Percentiles rank a stretch among this genome's conserved stretches.
Evolutionary conservation across 2,329 filamentous ascomycete species (phyloP).

Genomic region (Clathrospora elynae): DNA sequence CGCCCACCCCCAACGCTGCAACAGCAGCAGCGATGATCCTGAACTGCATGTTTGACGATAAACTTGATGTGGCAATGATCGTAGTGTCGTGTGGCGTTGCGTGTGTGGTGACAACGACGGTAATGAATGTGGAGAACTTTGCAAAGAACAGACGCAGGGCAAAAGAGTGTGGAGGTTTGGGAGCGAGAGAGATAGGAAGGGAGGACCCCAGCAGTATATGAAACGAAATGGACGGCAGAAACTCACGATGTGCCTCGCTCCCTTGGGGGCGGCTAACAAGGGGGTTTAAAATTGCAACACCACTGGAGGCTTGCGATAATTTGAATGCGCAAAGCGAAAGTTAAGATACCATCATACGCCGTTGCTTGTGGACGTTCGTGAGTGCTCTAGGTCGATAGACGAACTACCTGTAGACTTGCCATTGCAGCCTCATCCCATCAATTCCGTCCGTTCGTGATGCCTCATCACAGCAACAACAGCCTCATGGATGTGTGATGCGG

Average conservation of each 20-base stretch:
- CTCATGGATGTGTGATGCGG: slow-evolving; percentile 7
- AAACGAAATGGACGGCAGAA: slow-evolving; percentile 22
- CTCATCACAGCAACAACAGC: slow-evolving; percentile 4
- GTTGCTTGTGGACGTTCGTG: too few species aligned
- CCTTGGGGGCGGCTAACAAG: slow-evolving; percentile 27
- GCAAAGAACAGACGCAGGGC: slow-evolving; percentile 18
- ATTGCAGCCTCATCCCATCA: too few species aligned
- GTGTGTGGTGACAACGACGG: slow-evolving; percentile 8
- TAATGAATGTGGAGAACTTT: slow-evolving; percentile 35
- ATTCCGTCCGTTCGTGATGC: too few species aligned
- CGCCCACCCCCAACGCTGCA: slow-evolving; percentile 33
- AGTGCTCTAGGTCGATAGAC: too few species aligned
- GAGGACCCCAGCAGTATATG: slow-evolving; percentile 33
- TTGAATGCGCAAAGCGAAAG: neutral
- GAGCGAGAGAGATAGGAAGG: slow-evolving; percentile 19
- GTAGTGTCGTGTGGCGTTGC: slow-evolving; percentile 8
- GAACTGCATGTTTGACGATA: slow-evolving; percentile 37
- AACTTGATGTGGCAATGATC: slow-evolving; percentile 12
- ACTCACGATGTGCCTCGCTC: slow-evolving; percentile 23
- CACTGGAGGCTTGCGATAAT: neutral
- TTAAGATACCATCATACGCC: too few species aligned
- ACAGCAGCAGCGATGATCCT: slow-evolving; percentile 32
- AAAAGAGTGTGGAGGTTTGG: slow-evolving; percentile 28
- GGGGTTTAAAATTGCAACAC: slow-evolving; percentile 8
- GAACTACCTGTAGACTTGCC: too few species aligned